phyloP scores from a whole-genome alignment of 1,284 basidiomycete species.

The Trichosporon coremiiforme region DNA sequence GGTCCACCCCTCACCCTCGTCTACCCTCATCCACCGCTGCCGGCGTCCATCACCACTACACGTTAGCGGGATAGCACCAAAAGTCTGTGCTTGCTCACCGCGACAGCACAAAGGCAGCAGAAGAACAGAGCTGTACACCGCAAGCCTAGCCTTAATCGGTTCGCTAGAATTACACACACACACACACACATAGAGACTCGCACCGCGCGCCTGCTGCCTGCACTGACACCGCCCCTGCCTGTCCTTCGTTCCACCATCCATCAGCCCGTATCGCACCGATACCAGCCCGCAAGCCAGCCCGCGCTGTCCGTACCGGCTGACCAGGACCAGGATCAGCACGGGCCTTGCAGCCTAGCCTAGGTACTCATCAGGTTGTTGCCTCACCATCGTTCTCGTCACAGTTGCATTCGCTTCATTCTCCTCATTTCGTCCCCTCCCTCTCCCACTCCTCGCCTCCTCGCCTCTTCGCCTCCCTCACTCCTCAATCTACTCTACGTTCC shows the following conservation, averaged over 20 bases:
- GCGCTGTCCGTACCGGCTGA: background rate
- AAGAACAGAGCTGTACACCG: background rate
- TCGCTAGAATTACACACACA: too few relatives aligned
- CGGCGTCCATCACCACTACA: background rate
- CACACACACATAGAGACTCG: too few relatives aligned
- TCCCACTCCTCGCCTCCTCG: background rate
- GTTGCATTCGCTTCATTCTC: background rate
- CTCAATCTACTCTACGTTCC: background rate
- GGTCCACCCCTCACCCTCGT: too few relatives aligned
- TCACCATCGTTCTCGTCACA: background rate
- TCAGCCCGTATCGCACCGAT: background rate
- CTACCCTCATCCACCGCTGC: background rate
- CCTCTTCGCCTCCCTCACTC: background rate
- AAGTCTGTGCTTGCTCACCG: background rate
- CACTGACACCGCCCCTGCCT: too few relatives aligned
- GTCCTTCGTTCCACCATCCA: too few relatives aligned
- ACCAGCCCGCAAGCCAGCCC: background rate
- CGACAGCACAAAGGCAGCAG: background rate
- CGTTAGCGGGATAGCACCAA: background rate
- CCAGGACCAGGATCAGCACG: background rate
- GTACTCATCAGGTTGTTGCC: background rate
- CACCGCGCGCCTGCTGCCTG: background rate
- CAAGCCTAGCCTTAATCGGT: background rate
- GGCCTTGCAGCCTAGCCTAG: background rate
- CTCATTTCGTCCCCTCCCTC: background rate